Conservation (phyloP, 2,329 filamentous ascomycete genomes). For the Verticillium nubilum region DNA sequence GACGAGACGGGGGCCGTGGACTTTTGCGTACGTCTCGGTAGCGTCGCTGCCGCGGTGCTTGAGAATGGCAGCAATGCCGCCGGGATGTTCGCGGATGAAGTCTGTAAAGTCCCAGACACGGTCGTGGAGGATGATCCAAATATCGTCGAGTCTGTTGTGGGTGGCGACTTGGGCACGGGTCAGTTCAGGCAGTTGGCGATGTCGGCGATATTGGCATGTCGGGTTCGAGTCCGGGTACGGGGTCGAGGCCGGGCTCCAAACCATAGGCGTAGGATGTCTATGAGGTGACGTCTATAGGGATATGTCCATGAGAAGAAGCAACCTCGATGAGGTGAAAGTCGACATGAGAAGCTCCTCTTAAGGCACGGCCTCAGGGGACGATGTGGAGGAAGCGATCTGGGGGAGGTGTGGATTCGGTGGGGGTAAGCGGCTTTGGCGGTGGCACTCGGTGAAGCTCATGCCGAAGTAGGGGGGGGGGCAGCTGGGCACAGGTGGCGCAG, state of each 20-base stretch:
- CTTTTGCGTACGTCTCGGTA: constrained; percentile 44
- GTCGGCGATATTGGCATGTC: no score
- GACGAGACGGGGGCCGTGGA: constrained; percentile 40
- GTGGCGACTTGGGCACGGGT: constrained; percentile 36
- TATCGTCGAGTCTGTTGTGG: constrained; percentile 41
- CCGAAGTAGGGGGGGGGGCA: not conserved
- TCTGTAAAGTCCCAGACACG: constrained; percentile 62
- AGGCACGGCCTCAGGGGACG: not conserved
- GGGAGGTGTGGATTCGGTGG: not conserved
- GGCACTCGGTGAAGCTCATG: not conserved
- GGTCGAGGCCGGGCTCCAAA: no score
- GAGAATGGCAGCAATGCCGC: constrained; percentile 35
- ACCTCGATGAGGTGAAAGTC: no score
- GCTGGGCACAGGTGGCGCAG: not conserved
- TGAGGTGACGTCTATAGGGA: not conserved
- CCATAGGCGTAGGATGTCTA: no score
- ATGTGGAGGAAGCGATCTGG: not conserved
- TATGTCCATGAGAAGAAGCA: no score
- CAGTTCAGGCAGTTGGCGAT: constrained; percentile 22
- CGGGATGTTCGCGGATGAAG: constrained; percentile 44
- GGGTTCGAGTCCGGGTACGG: no score
- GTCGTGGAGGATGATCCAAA: constrained; percentile 63
- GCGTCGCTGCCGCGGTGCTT: constrained; percentile 49
- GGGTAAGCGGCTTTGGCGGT: not conserved
- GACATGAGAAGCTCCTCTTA: no score